phyloP scores from a whole-genome alignment of 495 filamentous ascomycete genomes.

The Aspergillus sclerotioniger region DNA sequence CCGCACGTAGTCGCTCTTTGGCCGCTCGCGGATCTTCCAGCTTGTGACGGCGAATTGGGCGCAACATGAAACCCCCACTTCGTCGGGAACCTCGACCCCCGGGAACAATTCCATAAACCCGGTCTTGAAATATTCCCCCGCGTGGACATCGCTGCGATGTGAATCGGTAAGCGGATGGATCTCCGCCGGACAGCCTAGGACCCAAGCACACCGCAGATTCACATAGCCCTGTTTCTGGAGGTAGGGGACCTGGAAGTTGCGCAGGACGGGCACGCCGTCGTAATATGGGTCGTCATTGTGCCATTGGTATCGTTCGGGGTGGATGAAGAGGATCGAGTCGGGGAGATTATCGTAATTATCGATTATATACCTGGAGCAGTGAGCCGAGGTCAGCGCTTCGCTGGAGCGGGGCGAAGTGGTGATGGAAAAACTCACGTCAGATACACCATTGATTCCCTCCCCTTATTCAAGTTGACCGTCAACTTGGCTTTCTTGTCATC shows the following conservation, averaged over 20 bases:
- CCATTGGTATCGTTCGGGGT: conserved; percentile 62
- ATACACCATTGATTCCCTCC: conserved; percentile 59
- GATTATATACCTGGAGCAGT: conserved; percentile 54
- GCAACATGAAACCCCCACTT: conserved; percentile 62
- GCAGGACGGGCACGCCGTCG: conserved; percentile 49
- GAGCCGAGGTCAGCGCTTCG: background rate
- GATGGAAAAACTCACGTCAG: conserved; percentile 49
- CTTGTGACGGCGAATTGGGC: conserved; percentile 69
- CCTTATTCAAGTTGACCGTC: conserved; percentile 52
- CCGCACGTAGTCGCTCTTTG: conserved; percentile 54
- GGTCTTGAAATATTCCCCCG: conserved; percentile 48
- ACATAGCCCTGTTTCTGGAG: conserved; percentile 57
- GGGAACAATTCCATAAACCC: conserved; percentile 59
- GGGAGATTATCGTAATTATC: conserved; percentile 62
- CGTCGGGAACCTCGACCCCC: conserved; percentile 40
- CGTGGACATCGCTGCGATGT: conserved; percentile 42
- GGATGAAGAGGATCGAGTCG: conserved; percentile 58
- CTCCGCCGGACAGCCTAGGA: conserved; percentile 59
- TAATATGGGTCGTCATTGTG: conserved; percentile 57
- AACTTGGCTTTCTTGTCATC: conserved; percentile 45
- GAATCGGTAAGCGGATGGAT: conserved; percentile 50
- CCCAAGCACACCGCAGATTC: conserved; percentile 65
- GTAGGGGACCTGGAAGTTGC: conserved; percentile 53
- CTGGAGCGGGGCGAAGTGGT: background rate
- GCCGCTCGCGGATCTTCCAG: conserved; percentile 45